Base-by-base conservation (phyloP, 2,329 filamentous ascomycete species). In the Botrytis porri region DNA sequence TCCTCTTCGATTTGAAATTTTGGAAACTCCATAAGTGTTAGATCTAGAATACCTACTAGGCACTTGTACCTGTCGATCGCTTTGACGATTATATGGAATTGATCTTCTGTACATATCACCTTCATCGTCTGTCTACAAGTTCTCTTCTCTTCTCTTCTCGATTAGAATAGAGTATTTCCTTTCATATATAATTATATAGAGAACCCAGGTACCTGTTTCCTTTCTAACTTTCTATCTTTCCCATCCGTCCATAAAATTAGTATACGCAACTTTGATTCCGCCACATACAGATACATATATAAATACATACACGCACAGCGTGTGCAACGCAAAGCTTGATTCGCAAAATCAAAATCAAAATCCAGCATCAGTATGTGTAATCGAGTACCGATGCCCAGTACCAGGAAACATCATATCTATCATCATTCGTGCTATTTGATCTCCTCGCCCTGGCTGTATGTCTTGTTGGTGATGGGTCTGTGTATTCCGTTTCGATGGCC, bases 401-500 rank as follows among this genome's bases (percentile, higher is more conserved):
- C 35, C 14, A 39, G 35, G 25, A 41, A 41, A 14, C 4, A 54
- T 29, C 14, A 10, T 22, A 3, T 32, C 0, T 66, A 39, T 54
- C 66, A 69, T 35, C 6, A 69, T 20, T 59, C 66, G 0, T 25
- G 59, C 7, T 69, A 69, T 35, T 25, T 57, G n/a, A 43, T 69
- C 14, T 59, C 66, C 7, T 69, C 66, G 12, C 66, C 66, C 0
- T 60, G 16, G 43, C n/a, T 69, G 0, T 69, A 69, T n/a, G 7
- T 43, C 10, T 1, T 69, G 2, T 35, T 60, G 12, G 9, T 69
- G 0, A 4, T 12, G 37, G 66, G 51, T 4, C 32, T 69, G 1
- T 60, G 37, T 39, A 65, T 64, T 6, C 60, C 57, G 18, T 71
- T 41, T 25, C 12, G n/a, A 9, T 75, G 81, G 81, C 79, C 81